Percentiles rank a stretch among this genome's conserved stretches.
Conservation (phyloP, 2,329 filamentous ascomycete species). For the Neophaeococcomyces mojaviensis region DNA sequence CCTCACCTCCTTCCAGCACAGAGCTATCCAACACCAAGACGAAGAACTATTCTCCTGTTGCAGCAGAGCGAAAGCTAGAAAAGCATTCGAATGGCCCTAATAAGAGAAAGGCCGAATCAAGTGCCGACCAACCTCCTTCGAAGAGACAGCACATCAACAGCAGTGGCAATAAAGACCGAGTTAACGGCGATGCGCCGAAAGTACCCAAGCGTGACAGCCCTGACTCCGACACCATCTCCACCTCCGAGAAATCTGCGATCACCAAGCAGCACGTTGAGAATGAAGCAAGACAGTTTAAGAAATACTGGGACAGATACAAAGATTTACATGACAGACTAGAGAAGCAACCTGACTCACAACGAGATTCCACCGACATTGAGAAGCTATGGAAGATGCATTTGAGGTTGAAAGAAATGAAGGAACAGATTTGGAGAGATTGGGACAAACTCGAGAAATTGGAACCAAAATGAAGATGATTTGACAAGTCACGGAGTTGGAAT, state of each 20-base stretch:
- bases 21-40: conserved; percentile 24
- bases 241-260: conserved; percentile 30
- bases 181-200: conserved; percentile 22
- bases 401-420: conserved; percentile 23
- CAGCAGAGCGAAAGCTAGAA: conserved; percentile 15
- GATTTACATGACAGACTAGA: conserved; percentile 45
- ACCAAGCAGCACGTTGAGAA: conserved; percentile 30
- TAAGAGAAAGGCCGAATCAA: conserved; percentile 34
- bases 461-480: background rate
- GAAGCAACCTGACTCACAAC: conserved; percentile 35
- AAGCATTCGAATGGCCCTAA: conserved; percentile 13
- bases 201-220: conserved; percentile 8
- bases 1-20: conserved; percentile 33
- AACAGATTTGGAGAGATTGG: conserved; percentile 24
- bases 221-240: conserved; percentile 18
- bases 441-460: conserved; percentile 10
- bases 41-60: conserved; percentile 23
- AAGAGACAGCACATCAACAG: conserved; percentile 32
- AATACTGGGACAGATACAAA: conserved; percentile 51
- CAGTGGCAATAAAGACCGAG: conserved; percentile 34
- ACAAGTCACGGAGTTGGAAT: background rate
- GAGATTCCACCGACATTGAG: conserved; percentile 40
- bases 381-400: conserved; percentile 38
- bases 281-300: conserved; percentile 46
- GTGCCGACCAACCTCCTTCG: conserved; percentile 24